Evolutionary conservation across 371 early-diverging fungal species (phyloP), one percentile per base, ranked within the genome.

Genomic region (Haplosporangium sp.): DNA sequence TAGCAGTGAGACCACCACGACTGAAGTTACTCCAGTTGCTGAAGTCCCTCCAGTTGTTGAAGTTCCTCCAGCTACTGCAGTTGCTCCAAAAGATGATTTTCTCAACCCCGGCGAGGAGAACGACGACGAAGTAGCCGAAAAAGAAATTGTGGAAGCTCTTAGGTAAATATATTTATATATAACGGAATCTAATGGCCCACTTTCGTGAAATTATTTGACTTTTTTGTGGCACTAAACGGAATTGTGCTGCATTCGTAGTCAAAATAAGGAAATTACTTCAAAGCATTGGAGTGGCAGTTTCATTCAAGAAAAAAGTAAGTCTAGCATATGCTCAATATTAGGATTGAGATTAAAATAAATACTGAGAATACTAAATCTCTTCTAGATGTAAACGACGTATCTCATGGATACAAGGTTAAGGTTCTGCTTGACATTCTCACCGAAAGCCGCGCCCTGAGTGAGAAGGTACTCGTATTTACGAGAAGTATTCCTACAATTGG

Each of bases 381-480:
- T 35, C 1, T 35, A 63, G 83, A 84, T 55, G 57, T 76, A 2
- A 60, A 60, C 3, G 69, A 64, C 40, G 55, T 74, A n/a, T 38
- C 61, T 4, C 76, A 84, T 56, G 82, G 86, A n/a, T 42, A 69
- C 71, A 94, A 94, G 68, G 73, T 89, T 66, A 57, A 63, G 52
- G 67, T 93, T 10, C 58, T 87, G 38, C 55, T 88, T 55, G 74
- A 84, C 15, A 90, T 93, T 52, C 74, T 92, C 4, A 53, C 71
- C 3, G 73, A 77, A 38, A 86, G 90, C 55, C 74, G 75, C 9
- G 50, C 44, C 1, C 45, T 83, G 1, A 78, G 84, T 37, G 94
- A 96, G 55, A 94, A 94, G 47, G 81, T 93, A 11, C 82, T 95
- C 15, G 77, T 95, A n/a, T 95, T 95, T 60, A 89, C 91, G 6